Base-by-base conservation (phyloP, 805 yeast species). In the Sugiyamaella chiloensis region DNA sequence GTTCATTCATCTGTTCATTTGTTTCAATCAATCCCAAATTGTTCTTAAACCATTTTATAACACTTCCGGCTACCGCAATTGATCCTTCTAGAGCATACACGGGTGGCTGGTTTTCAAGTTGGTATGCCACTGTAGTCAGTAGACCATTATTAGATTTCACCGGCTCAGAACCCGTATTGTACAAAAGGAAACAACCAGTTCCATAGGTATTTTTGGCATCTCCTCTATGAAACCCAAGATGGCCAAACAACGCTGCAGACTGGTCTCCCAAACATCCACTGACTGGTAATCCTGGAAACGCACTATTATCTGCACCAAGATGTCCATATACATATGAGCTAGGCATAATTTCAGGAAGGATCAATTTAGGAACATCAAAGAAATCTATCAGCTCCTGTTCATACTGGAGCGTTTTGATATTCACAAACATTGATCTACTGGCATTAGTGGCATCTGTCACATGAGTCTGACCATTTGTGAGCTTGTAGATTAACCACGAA, bases 141-240 rank as follows among this genome's bases (percentile, higher is more conserved):
- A 95, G 81, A 42, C 96, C 97, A 62, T 85, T 81, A 29, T 78
- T 73, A 27, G 90, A 80, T 29, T 83, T 75, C 60, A 88, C 75
- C 50, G 87, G 84, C 44, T 73, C 67, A 39, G 71, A 66, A 50
- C 98, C 98, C 1, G 96, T 86, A 68, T 90, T 90, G 74, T 85
- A 87, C 53, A 91, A 73, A 52, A 90, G 68, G 73, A 90, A 90
- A 65, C 96, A 87, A 52, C 98, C 98, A 1, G 98, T 90, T 53
- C 98, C 98, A 61, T 89, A 90, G 8, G 98, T 90, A 74, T 96
- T 88, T 68, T 90, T 90, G 39, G 96, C 96, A 39, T 84, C 80
- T 47, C 96, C 96, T 37, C 79, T 75, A 54, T 78, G 74, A 59
- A 88, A 79, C 1, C 96, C 96, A 66, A 87, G 68, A 67, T 90